These are phyloP conservation scores for Solanum hybrid DNA, from an alignment of 305 asterid species.

Conservation along the genomic window DNA sequence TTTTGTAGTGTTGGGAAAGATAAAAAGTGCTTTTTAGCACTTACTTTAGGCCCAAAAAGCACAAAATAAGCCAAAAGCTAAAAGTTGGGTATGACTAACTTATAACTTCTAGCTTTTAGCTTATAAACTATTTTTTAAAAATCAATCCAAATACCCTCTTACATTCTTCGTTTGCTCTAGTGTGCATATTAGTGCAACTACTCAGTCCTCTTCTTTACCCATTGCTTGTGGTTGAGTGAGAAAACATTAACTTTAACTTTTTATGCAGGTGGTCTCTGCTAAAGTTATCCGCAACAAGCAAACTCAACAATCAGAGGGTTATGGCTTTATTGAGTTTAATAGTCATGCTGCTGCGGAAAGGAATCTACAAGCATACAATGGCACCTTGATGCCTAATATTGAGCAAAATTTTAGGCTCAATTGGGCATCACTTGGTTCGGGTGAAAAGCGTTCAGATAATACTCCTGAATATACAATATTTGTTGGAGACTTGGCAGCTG, in stretches of 20 bases:
- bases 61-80: neutral
- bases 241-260: neutral
- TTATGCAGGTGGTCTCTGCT: conserved; percentile 22
- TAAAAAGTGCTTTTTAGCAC: neutral
- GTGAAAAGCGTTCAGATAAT: conserved; percentile 33
- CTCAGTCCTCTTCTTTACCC: neutral
- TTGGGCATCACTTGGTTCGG: conserved; percentile 42
- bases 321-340: conserved; percentile 33
- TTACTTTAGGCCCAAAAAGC: neutral
- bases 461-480: conserved; percentile 32
- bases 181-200: neutral
- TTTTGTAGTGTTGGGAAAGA: neutral
- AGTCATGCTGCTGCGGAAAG: conserved; percentile 37
- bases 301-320: conserved; percentile 34
- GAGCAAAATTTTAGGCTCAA: conserved; percentile 31
- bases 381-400: conserved; percentile 29
- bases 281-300: conserved; percentile 41
- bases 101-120: neutral
- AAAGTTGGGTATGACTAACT: neutral
- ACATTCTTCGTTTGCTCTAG: neutral
- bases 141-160: neutral
- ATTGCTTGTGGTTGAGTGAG: neutral
- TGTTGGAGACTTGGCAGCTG: conserved; percentile 42
- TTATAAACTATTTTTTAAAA: neutral
- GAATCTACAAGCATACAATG: conserved; percentile 25